A percentile compares a stretch with the other conserved stretches of the same genome.
phyloP scores from a whole-genome alignment of 2,329 filamentous ascomycete species.

The Fusarium clavum region DNA sequence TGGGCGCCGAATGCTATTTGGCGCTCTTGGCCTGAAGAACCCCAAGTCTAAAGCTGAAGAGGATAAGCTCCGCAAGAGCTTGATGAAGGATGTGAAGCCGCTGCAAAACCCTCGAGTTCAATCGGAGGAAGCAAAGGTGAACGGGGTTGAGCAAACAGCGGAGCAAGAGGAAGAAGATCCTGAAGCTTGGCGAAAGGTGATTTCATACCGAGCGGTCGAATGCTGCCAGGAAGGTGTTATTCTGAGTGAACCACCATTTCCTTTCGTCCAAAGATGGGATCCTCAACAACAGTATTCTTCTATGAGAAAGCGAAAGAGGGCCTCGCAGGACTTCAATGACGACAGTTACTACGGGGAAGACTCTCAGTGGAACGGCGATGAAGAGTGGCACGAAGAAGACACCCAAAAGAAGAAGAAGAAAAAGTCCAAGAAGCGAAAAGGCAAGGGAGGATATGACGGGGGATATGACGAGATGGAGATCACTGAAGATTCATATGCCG shows the following conservation, averaged over 20 bases:
- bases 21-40: slow-evolving; percentile 75
- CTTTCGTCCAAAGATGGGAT: slow-evolving; percentile 92
- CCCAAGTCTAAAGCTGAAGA: slow-evolving; percentile 78
- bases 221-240: slow-evolving; percentile 77
- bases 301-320: slow-evolving; percentile 63
- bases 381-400: slow-evolving; percentile 53
- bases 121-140: slow-evolving; percentile 24
- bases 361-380: slow-evolving; percentile 47
- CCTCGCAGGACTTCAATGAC: slow-evolving; percentile 51
- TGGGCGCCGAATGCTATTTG: slow-evolving; percentile 76
- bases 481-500: slow-evolving; percentile 2
- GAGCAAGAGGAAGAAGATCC: slow-evolving; percentile 55
- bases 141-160: slow-evolving; percentile 15
- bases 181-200: slow-evolving; percentile 78
- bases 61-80: slow-evolving; percentile 67
- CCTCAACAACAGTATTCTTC: slow-evolving; percentile 68
- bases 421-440: slow-evolving; percentile 56
- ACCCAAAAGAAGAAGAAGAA: slow-evolving; percentile 50
- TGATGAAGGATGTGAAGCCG: slow-evolving; percentile 66
- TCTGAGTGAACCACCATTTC: slow-evolving; percentile 84
- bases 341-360: slow-evolving; percentile 48
- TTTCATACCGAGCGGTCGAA: slow-evolving; percentile 83
- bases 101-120: slow-evolving; percentile 52
- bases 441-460: slow-evolving; percentile 29
- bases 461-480: slow-evolving; percentile 22